Evolutionary conservation across 805 yeast species (phyloP).

Genomic region (Yarrowia sp.): DNA sequence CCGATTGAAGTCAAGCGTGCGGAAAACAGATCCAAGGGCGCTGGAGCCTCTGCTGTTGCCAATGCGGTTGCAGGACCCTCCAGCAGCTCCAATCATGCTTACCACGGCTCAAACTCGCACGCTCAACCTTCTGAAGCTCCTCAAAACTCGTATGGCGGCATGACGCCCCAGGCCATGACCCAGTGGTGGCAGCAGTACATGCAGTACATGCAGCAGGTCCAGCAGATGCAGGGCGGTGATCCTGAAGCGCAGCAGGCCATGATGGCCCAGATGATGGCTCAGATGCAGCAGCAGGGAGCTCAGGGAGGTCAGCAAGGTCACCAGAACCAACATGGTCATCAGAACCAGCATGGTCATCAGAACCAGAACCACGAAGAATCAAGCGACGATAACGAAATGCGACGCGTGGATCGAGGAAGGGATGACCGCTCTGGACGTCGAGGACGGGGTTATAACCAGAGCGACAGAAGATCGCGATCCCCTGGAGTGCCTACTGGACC

Average conservation of each 20-base stretch:
- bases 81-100: background rate
- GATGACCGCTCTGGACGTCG: conserved; percentile 21
- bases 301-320: background rate
- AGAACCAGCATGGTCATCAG: background rate
- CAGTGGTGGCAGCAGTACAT: conserved; percentile 27
- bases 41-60: conserved; percentile 6
- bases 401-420: conserved; percentile 18
- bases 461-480: background rate
- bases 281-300: conserved; percentile 9
- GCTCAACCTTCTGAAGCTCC: background rate
- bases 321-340: background rate
- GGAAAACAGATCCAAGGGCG: conserved; percentile 32
- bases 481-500: conserved; percentile 21
- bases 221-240: conserved; percentile 12
- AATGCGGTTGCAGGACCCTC: background rate
- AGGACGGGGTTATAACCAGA: conserved; percentile 22
- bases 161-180: conserved; percentile 26
- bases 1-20: conserved; percentile 48
- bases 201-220: conserved; percentile 23
- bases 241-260: conserved; percentile 16
- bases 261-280: conserved; percentile 20
- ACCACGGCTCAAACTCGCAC: background rate
- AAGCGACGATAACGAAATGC: conserved; percentile 13
- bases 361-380: background rate
- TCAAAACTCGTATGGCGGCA: conserved; percentile 20